These are phyloP conservation scores for Boechera stricta DNA, from an alignment of 345 rosid species.

Conservation along the genomic window DNA sequence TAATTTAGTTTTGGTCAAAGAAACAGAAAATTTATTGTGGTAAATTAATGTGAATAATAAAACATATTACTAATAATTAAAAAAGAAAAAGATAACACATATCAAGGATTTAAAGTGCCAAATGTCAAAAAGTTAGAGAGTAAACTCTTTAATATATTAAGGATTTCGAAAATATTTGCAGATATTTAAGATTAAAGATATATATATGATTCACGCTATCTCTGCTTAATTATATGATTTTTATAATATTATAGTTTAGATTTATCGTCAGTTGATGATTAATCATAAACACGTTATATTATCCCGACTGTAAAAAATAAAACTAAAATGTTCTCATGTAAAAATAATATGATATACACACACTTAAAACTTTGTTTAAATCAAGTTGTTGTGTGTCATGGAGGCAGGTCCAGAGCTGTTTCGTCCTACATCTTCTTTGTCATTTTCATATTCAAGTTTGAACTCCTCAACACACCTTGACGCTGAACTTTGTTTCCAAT, in stretches of 20 bases:
- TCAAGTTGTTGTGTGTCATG: constrained; percentile 42
- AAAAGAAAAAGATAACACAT: too few relatives aligned
- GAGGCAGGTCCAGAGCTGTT: constrained; percentile 47
- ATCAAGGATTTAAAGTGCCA: too few relatives aligned
- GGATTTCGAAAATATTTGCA: too few relatives aligned
- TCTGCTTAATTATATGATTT: not conserved
- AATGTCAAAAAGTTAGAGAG: too few relatives aligned
- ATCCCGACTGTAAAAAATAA: not conserved
- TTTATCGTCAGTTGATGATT: constrained; percentile 26
- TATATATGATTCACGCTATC: constrained; percentile 34
- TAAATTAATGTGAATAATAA: too few relatives aligned
- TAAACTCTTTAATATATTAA: too few relatives aligned
- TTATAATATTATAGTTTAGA: constrained; percentile 8
- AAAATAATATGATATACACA: constrained; percentile 32
- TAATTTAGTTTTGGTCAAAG: too few relatives aligned
- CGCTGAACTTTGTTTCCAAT: too few relatives aligned
- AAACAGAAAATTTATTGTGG: too few relatives aligned
- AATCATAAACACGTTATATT: constrained; percentile 15
- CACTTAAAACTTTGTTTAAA: constrained; percentile 5
- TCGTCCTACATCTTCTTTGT: constrained; percentile 38
- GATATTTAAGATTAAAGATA: too few relatives aligned
- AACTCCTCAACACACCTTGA: too few relatives aligned
- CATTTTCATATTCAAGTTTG: constrained; percentile 41
- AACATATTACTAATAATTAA: too few relatives aligned
- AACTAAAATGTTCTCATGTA: constrained; percentile 20